Percentiles rank a stretch among this genome's conserved stretches.
Conservation (phyloP, 2,329 filamentous ascomycete species). For the Cladosporium sp. region DNA sequence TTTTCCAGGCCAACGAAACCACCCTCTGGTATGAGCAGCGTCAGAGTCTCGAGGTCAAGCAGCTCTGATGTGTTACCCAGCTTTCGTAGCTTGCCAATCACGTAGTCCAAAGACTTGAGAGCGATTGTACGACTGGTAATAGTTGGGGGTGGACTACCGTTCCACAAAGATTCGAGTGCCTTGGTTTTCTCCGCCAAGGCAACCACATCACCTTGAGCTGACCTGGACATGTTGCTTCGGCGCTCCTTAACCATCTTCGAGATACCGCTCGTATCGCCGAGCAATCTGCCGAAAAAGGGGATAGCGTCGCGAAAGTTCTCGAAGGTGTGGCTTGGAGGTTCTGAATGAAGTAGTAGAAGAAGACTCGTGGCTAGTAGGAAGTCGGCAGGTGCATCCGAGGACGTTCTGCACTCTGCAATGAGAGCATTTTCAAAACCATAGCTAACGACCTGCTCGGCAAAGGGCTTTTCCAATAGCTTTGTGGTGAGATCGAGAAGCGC, state of each 20-base stretch:
- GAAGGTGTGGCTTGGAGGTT: constrained; percentile 56
- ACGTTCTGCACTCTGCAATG: constrained; percentile 53
- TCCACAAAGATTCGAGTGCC: constrained; percentile 55
- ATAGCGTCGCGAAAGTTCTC: constrained; percentile 42
- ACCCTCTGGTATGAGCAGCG: constrained; percentile 17
- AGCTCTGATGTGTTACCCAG: constrained; percentile 45
- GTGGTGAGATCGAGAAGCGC: constrained; percentile 52
- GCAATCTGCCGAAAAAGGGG: constrained; percentile 49
- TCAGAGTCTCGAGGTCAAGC: constrained; percentile 31
- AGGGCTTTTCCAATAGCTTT: constrained; percentile 55
- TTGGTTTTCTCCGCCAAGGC: constrained; percentile 45
- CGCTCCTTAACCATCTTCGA: constrained; percentile 58
- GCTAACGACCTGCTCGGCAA: constrained; percentile 66
- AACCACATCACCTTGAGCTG: constrained; percentile 53
- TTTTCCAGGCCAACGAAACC: constrained; percentile 12
- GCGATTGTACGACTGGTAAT: constrained; percentile 61
- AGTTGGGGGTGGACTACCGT: constrained; percentile 42
- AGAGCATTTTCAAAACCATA: constrained; percentile 67
- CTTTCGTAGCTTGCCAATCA: constrained; percentile 47
- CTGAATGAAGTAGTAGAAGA: constrained; percentile 56
- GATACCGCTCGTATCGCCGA: constrained; percentile 54
- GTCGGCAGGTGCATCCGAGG: constrained; percentile 44
- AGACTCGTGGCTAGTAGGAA: constrained; percentile 62
- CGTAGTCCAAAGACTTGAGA: constrained; percentile 58
- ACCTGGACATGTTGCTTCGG: constrained; percentile 63